Evolutionary conservation across 2,329 filamentous ascomycete species (phyloP).

Genomic region (Escovopsis sp.): DNA sequence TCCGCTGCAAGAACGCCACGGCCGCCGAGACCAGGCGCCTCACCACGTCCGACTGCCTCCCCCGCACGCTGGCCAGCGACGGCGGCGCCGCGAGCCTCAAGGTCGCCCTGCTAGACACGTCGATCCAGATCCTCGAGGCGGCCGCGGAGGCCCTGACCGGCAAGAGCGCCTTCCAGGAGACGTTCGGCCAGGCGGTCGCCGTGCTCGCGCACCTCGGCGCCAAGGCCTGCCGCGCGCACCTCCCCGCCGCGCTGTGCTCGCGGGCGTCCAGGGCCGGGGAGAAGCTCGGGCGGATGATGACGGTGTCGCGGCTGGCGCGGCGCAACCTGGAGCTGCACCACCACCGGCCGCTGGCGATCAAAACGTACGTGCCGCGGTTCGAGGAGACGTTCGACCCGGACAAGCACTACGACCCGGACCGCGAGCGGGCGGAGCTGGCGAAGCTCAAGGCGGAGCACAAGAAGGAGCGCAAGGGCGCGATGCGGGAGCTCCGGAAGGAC

Average conservation of each 20-base stretch:
- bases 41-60: conserved; percentile 42
- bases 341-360: conserved; percentile 78
- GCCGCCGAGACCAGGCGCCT: conserved; percentile 35
- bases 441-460: conserved; percentile 86
- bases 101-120: conserved; percentile 45
- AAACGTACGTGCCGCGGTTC: conserved; percentile 81
- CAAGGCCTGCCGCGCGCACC: conserved; percentile 33
- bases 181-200: conserved; percentile 50
- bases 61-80: conserved; percentile 16
- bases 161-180: conserved; percentile 63
- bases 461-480: conserved; percentile 84
- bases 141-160: conserved; percentile 60
- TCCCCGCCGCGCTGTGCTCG: conserved; percentile 29
- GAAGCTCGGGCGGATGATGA: conserved; percentile 39
- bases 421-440: conserved; percentile 69
- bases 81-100: conserved; percentile 28
- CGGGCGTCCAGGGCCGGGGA: conserved; percentile 26
- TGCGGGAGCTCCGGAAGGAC: conserved; percentile 91
- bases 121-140: conserved; percentile 48
- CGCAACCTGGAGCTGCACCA: conserved; percentile 77
- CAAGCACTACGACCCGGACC: conserved; percentile 94
- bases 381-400: conserved; percentile 89
- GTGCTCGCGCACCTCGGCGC: conserved; percentile 48
- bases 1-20: conserved; percentile 34
- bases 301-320: conserved; percentile 49